Evolutionary conservation across 2,329 filamentous ascomycete species (phyloP).

Genomic region (Magnaporthales sp.): DNA sequence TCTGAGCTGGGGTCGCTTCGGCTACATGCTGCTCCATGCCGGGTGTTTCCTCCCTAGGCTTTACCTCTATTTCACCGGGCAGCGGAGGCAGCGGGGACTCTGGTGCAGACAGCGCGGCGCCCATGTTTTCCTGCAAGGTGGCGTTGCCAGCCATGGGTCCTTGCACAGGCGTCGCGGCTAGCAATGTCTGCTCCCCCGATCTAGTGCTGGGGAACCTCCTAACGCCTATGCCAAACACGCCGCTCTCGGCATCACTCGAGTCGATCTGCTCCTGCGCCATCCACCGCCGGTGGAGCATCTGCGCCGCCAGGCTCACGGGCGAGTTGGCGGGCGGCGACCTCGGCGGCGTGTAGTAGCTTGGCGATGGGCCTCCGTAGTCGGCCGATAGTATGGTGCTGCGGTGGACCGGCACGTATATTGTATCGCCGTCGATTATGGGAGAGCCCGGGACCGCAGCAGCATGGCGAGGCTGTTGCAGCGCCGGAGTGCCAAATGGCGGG

Average conservation of each 20-base stretch:
- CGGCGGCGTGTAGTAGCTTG: not conserved
- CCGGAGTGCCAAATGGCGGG: no score
- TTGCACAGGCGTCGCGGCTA: not conserved
- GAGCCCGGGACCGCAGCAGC: not conserved
- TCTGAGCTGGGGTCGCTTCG: not conserved
- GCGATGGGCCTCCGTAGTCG: not conserved
- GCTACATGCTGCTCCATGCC: not conserved
- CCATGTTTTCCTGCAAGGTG: no score
- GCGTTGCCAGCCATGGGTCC: not conserved
- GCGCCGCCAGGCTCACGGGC: not conserved
- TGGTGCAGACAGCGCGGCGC: not conserved
- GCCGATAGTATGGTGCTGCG: conserved; percentile 5
- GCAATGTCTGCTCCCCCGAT: not conserved
- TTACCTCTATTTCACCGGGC: not conserved
- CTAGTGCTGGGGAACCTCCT: not conserved
- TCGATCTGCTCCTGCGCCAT: not conserved
- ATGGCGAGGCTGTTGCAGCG: not conserved
- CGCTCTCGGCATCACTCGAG: conserved; percentile 4
- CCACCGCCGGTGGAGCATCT: conserved; percentile 3
- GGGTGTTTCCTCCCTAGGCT: not conserved
- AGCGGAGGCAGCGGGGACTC: not conserved
- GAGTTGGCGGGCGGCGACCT: not conserved
- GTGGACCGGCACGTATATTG: conserved; percentile 6
- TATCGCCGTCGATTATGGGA: conserved; percentile 5
- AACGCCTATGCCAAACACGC: conserved; percentile 6